phyloP scores from a whole-genome alignment of 331 rosid genomes.

The Rosa hybrid region DNA sequence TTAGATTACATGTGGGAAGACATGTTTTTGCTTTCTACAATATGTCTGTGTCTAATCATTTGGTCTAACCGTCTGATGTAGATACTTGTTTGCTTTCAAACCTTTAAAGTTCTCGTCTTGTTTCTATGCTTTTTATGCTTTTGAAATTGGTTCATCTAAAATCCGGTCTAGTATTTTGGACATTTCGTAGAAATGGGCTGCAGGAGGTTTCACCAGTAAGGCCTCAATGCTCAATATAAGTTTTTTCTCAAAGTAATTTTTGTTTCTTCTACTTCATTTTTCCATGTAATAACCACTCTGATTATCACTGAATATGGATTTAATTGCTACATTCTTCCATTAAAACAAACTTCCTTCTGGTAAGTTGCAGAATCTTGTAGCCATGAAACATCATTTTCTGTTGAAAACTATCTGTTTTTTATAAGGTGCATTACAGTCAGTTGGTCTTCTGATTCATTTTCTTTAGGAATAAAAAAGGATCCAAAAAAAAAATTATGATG shows the following conservation, averaged over 20 bases:
- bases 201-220: not conserved
- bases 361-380: conserved; percentile 1
- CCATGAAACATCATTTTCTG: not conserved
- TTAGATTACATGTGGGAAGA: not conserved
- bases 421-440: not conserved
- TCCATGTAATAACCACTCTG: not conserved
- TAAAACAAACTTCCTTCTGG: not conserved
- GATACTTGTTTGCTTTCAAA: not conserved
- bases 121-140: not conserved
- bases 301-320: not conserved
- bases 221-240: too few species aligned
- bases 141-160: not conserved
- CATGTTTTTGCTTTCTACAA: not conserved
- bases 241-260: not conserved
- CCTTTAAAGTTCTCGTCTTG: not conserved
- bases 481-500: too few species aligned
- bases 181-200: not conserved
- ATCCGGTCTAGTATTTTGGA: conserved; percentile 5
- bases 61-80: not conserved
- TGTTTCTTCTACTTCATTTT: not conserved
- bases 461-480: too few species aligned
- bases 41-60: not conserved
- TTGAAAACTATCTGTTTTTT: not conserved
- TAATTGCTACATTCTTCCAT: not conserved
- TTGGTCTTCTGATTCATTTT: not conserved